phyloP scores from a whole-genome alignment of 176 grass and related monocot species.

The Carex myosuroides region DNA sequence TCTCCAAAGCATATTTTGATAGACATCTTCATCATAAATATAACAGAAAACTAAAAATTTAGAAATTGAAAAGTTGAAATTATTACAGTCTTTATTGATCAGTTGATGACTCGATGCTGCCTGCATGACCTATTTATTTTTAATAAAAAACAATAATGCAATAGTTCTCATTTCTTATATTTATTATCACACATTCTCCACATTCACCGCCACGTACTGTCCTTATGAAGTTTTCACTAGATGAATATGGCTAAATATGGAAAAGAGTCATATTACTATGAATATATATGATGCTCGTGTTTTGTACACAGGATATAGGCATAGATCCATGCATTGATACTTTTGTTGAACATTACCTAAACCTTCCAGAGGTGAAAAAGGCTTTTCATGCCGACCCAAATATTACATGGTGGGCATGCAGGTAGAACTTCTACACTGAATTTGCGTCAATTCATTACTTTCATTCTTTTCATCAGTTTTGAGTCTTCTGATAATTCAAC shows the following conservation, averaged over 20 bases:
- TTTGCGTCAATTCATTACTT: neutral
- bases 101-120: neutral
- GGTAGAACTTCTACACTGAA: neutral
- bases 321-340: slow-evolving; percentile 15
- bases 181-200: no score
- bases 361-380: slow-evolving; percentile 16
- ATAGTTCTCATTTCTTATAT: no score
- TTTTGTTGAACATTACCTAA: slow-evolving; percentile 20
- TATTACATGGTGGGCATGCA: slow-evolving; percentile 12
- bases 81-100: neutral
- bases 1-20: no score
- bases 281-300: neutral
- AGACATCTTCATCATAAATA: neutral
- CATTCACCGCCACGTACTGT: neutral
- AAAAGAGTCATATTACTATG: neutral
- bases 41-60: neutral
- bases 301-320: slow-evolving; percentile 21
- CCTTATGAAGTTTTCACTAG: neutral
- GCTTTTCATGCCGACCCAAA: slow-evolving; percentile 13
- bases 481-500: neutral
- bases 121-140: neutral
- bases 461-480: neutral
- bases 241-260: neutral
- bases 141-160: neutral
- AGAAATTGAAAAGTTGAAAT: no score